These are phyloP conservation scores for Ochetophila trinervis DNA, from an alignment of 306 rosid genomes.

Conservation along the genomic window DNA sequence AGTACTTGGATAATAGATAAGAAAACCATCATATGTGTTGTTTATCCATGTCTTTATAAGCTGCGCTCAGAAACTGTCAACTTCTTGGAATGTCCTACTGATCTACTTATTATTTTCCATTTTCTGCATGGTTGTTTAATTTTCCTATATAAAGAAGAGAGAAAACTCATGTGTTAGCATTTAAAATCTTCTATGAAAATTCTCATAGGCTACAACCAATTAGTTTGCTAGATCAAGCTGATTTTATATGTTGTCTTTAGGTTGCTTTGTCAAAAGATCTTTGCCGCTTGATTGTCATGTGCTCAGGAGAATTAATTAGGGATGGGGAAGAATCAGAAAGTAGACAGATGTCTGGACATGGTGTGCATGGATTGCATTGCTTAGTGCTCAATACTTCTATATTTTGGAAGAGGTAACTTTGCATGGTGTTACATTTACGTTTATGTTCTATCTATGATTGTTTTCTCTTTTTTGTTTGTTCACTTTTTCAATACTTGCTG, in stretches of 20 bases:
- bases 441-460: neutral
- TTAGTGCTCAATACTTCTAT: slow-evolving; percentile 75
- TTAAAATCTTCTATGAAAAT: neutral
- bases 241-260: slow-evolving; percentile 45
- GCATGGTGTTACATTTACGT: slow-evolving; percentile 13
- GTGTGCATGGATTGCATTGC: slow-evolving; percentile 74
- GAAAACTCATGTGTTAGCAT: neutral
- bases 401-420: slow-evolving; percentile 83
- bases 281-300: slow-evolving; percentile 82
- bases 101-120: too few relatives aligned
- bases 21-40: too few relatives aligned
- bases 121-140: too few relatives aligned
- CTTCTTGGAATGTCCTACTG: too few relatives aligned
- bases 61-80: too few relatives aligned
- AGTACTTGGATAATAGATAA: too few relatives aligned
- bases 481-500: slow-evolving; percentile 12
- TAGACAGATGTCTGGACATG: slow-evolving; percentile 33
- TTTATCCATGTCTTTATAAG: too few relatives aligned
- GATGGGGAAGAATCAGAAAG: slow-evolving; percentile 36
- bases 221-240: slow-evolving; percentile 28
- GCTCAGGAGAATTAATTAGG: slow-evolving; percentile 72
- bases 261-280: slow-evolving; percentile 90
- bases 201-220: neutral
- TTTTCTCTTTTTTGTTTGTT: slow-evolving; percentile 18
- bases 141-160: neutral